These are phyloP conservation scores for Pulveroboletus sp. DNA, from an alignment of 768 basidiomycete genomes.

Conservation along the genomic window DNA sequence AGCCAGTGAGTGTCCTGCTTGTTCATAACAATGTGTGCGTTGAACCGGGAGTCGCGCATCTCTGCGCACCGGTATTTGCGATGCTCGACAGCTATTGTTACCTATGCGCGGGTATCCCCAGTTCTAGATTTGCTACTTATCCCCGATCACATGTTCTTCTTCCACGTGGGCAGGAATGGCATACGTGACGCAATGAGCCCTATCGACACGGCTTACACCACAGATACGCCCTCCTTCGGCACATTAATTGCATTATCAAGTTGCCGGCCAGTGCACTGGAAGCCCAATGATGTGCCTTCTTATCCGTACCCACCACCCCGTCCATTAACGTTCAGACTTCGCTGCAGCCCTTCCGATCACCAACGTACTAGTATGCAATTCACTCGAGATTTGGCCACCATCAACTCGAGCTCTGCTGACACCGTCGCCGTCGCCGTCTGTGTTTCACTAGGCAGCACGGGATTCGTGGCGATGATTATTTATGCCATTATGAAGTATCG, in stretches of 20 bases:
- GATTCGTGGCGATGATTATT: slow-evolving; percentile 11
- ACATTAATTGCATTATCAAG: slow-evolving; percentile 3
- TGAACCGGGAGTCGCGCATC: not conserved
- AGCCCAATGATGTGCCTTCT: not conserved
- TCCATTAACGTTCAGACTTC: not conserved
- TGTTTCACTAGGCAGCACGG: slow-evolving; percentile 20
- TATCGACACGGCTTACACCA: not conserved
- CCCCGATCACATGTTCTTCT: not conserved
- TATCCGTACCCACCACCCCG: not conserved
- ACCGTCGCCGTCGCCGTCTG: slow-evolving; percentile 17
- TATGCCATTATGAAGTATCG: slow-evolving; percentile 18
- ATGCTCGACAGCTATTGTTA: slow-evolving; percentile 33
- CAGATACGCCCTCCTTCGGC: slow-evolving; percentile 1
- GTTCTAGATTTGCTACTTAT: not conserved
- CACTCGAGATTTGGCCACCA: not conserved
- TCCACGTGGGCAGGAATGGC: slow-evolving; percentile 34
- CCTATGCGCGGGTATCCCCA: slow-evolving; percentile 40
- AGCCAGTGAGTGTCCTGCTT: slow-evolving; percentile 34
- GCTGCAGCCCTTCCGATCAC: not conserved
- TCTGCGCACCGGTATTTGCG: not conserved
- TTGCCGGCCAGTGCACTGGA: slow-evolving; percentile 9
- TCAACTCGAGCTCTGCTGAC: slow-evolving; percentile 1
- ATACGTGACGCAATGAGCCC: slow-evolving; percentile 24
- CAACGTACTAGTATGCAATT: slow-evolving; percentile 9
- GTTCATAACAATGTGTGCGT: not conserved